Percentiles rank a stretch among this genome's conserved stretches.
phyloP scores from a whole-genome alignment of 257 asterid genomes.

The Plectranthus barbatus region DNA sequence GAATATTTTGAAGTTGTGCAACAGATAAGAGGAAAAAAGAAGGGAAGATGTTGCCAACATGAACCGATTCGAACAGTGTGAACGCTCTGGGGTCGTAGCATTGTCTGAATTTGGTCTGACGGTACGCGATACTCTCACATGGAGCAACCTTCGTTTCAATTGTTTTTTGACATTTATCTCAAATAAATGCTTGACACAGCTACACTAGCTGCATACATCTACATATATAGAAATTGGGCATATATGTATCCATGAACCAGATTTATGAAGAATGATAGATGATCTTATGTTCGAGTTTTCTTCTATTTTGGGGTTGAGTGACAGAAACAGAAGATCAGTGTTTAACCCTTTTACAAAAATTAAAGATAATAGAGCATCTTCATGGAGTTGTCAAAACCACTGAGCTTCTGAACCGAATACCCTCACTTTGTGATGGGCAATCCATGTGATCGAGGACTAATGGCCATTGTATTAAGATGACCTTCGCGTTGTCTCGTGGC shows the following conservation, averaged over 20 bases:
- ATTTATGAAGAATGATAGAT: neutral
- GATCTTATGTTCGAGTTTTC: neutral
- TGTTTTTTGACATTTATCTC: neutral
- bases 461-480: neutral
- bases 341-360: no score
- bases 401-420: neutral
- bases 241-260: neutral
- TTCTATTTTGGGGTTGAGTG: neutral
- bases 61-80: conserved; percentile 60
- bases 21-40: conserved; percentile 25
- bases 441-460: neutral
- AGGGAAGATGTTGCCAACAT: conserved; percentile 24
- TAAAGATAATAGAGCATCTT: neutral
- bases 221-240: neutral
- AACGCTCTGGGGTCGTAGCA: conserved; percentile 62
- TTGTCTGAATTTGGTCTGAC: conserved; percentile 44
- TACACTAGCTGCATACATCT: neutral
- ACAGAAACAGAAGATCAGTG: neutral
- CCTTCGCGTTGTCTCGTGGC: neutral
- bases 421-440: neutral
- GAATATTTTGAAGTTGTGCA: no score
- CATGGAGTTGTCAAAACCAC: neutral
- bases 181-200: no score
- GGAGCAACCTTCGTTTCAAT: neutral
- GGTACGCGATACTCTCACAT: conserved; percentile 33